Percentiles rank a stretch among this genome's conserved stretches.
These are phyloP conservation scores for Macrophomina tecta DNA, from an alignment of 2,329 filamentous ascomycete species.

Conservation along the genomic window DNA sequence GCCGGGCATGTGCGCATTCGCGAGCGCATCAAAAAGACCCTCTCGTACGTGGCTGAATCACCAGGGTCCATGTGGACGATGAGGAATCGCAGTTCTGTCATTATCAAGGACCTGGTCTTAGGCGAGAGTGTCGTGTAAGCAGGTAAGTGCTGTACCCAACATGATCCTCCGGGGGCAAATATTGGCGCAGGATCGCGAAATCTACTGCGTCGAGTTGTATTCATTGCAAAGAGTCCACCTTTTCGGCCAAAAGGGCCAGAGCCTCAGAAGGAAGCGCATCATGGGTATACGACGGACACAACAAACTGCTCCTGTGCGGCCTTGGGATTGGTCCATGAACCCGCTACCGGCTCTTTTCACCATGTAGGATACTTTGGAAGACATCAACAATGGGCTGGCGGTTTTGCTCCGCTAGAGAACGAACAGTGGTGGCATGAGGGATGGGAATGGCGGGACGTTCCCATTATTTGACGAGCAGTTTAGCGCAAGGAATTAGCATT, in stretches of 20 bases:
- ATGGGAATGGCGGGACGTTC: background rate
- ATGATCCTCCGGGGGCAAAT: background rate
- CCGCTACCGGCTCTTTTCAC: background rate
- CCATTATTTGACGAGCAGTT: background rate
- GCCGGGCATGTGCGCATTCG: background rate
- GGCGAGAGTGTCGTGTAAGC: background rate
- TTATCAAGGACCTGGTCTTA: background rate
- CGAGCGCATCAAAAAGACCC: background rate
- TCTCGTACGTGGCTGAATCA: background rate
- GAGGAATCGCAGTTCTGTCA: too few relatives aligned
- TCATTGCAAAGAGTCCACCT: background rate
- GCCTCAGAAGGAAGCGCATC: background rate
- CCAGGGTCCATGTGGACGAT: too few relatives aligned
- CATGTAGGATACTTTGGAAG: background rate
- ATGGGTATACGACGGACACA: background rate
- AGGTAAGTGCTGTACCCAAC: background rate
- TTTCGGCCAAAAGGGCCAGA: background rate
- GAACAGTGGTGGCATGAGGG: background rate
- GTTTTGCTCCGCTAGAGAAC: background rate
- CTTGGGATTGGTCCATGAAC: background rate
- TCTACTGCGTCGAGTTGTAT: background rate
- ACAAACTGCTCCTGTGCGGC: background rate
- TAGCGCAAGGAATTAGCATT: too few relatives aligned
- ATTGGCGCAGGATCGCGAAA: background rate
- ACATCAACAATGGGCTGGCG: background rate